A percentile compares a stretch with the other conserved stretches of the same genome.
Evolutionary conservation across 306 rosid species (phyloP).

Genomic region (Fagus sylvatica): DNA sequence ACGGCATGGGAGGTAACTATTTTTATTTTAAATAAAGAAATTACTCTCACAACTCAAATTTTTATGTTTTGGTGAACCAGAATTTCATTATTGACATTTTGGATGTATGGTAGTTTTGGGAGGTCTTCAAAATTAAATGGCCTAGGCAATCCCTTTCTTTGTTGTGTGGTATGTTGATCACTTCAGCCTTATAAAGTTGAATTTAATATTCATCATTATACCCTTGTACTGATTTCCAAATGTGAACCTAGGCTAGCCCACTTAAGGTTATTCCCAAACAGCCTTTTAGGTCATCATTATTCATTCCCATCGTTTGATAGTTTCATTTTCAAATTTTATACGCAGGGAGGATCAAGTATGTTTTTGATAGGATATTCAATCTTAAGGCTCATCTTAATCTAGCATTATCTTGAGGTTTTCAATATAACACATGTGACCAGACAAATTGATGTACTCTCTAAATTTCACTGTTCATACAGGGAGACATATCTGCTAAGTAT

Average conservation of each 20-base stretch:
- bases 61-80: neutral
- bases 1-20: conserved; percentile 8
- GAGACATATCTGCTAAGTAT: neutral
- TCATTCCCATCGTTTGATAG: neutral
- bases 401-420: neutral
- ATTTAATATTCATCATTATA: neutral
- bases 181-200: neutral
- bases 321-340: neutral
- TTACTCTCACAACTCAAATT: neutral
- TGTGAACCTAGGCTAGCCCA: too few species aligned
- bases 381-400: too few species aligned
- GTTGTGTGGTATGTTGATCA: neutral
- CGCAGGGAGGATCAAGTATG: too few species aligned
- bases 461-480: neutral
- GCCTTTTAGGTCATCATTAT: neutral
- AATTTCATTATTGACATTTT: neutral
- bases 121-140: neutral
- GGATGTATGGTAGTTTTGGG: neutral
- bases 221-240: too few species aligned
- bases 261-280: too few species aligned
- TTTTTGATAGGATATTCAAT: too few species aligned
- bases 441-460: neutral
- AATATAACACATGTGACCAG: neutral
- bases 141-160: neutral
- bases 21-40: neutral